Evolutionary conservation across 352 stramenopile species (phyloP), one percentile per base, ranked within the genome.

Genomic region (Phytopythium aichiense): DNA sequence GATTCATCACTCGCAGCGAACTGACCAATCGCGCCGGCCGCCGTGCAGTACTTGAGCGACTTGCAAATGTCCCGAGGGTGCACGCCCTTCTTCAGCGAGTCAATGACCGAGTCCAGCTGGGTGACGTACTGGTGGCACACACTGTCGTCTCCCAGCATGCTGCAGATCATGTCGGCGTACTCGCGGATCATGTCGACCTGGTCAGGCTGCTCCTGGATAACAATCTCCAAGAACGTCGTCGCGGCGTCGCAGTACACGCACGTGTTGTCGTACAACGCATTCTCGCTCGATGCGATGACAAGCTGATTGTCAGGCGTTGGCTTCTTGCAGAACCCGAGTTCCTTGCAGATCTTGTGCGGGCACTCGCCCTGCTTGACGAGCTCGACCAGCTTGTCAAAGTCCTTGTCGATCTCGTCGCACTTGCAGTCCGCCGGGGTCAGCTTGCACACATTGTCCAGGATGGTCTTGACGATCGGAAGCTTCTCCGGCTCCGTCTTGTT

Each of bases 241-340:
- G 75, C 68, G 35, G 61, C 73, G 40, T 89, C 80, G 54, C 80
- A 89, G 57, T 89, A 89, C 30, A 81, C 71, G 60, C 80, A 89
- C 25, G 66, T 70, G 52, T 74, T 84, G 50, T 80, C 70, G 43
- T 60, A 22, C 37, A 60, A 8, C 8, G 55, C 11, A 20, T 37
- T 46, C 13, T 58, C 35, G 12, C 4, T 49, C 1, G 35, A 22
- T 5, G 22, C 12, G 18, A 35, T 16, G 12, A 28, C 55, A 4
- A 60, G 37, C 25, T 52, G 55, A 5, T 12, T 42, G 23, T 51
- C 55, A 0, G 40, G 38, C 11, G 45, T 8, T 7, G 66, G 55
- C 43, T 64, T 66, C 40, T 65, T 67, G 55, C 79, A 91, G 56
- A 88, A 75, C 4, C 66, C 64, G 7, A 79, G 49, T 4, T 55